Evolutionary conservation across 2,329 filamentous ascomycete genomes (phyloP), one percentile per base, ranked within the genome.

Genomic region (Setomelanomma holmii): DNA sequence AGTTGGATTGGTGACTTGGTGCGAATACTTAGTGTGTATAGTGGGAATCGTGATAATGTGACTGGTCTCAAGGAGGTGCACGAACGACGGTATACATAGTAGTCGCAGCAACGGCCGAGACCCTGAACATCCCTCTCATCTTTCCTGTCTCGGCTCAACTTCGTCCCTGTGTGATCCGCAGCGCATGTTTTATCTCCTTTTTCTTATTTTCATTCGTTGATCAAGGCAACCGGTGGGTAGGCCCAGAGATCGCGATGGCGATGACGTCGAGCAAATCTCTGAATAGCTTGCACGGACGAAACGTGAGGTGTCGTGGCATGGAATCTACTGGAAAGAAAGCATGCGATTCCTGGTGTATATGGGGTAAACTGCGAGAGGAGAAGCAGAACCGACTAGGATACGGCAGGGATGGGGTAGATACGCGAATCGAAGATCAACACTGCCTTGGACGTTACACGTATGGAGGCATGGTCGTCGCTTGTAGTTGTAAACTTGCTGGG

Each of bases 211-310:
- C 42, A 67, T 68, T 72, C 62, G 66, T 63, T 62, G 69, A 68
- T 71, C 55, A 16, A 20, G 55, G 55, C 58, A 66, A 60, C 55
- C 39, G 35, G 57, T 56, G 57, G 63, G 50, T 45, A 39, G 2
- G 16, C 11, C 20, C 35, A 33, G n/a, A 45, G 40, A 69, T 68
- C 66, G 60, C 53, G 39, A 61, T 56, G 49, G 42, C 35, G 24
- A 65, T 73, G 69, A 72, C 68, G 68, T 72, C 53, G 48, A 33
- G 23, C 16, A 44, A 49, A 45, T 48, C 39, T 42, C 45, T 47
- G 45, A 55, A 43, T 45, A 45, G 40, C 16, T 49, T 30, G 40
- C 21, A 43, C 14, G 33, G 40, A 42, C 47, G 44, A 43, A 49
- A 56, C 22, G 42, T 23, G 45, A 45, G 21, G 27, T 40, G 22